These are phyloP conservation scores for Syzygium grande DNA, from an alignment of 345 rosid genomes.

Conservation along the genomic window DNA sequence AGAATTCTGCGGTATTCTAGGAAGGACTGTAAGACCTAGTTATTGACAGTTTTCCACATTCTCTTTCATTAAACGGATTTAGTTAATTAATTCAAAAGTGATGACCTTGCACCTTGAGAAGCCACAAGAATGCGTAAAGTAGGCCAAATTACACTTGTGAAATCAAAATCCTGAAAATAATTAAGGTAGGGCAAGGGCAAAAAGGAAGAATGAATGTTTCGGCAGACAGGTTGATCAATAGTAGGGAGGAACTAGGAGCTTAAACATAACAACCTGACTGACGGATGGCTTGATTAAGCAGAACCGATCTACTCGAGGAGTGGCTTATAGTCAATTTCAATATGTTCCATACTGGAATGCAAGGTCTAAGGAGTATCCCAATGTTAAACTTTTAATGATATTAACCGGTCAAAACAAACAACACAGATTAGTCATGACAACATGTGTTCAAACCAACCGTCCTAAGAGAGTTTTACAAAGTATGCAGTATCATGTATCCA, in stretches of 20 bases:
- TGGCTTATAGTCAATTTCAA: not conserved
- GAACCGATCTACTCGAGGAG: not conserved
- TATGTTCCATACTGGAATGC: not conserved
- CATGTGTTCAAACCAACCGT: not conserved
- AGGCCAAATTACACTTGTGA: not conserved
- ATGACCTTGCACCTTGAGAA: not conserved
- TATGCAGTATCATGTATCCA: not conserved
- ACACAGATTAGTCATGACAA: not conserved
- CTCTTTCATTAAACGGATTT: not conserved
- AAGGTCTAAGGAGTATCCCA: not conserved
- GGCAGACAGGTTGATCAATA: not conserved
- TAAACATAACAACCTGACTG: not conserved
- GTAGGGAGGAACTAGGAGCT: not conserved
- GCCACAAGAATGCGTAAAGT: not conserved
- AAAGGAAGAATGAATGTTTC: not conserved
- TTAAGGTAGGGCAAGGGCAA: not conserved
- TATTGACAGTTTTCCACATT: not conserved
- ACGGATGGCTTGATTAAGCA: not conserved
- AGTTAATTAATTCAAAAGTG: not conserved
- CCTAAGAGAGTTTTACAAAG: not conserved
- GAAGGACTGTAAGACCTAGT: not conserved
- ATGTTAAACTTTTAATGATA: not conserved
- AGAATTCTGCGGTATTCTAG: not conserved
- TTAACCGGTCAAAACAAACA: not conserved
- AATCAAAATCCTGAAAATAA: not conserved